Evolutionary conservation across 345 rosid genomes (phyloP).

Genomic region (Camelina laxa): DNA sequence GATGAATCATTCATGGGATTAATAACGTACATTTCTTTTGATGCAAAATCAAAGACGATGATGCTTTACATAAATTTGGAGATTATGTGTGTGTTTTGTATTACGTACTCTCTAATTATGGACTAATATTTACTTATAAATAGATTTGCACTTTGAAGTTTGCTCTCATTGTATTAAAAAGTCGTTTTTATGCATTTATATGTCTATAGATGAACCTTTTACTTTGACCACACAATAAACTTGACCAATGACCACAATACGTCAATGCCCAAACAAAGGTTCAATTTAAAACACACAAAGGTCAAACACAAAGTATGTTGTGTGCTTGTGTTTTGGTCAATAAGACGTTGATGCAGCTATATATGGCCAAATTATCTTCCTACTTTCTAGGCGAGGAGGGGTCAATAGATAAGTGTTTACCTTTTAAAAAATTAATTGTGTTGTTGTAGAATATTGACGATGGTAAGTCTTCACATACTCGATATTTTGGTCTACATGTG

Average conservation of each 20-base stretch:
- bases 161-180: neutral
- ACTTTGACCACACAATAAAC: constrained; percentile 30
- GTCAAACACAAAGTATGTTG: constrained; percentile 9
- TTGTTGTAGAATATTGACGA: constrained; percentile 16
- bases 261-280: constrained; percentile 2
- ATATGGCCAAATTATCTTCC: neutral
- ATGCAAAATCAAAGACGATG: too few relatives aligned
- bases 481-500: neutral
- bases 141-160: neutral
- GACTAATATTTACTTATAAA: neutral
- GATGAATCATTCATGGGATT: neutral
- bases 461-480: neutral
- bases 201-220: neutral
- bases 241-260: too few relatives aligned
- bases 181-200: neutral
- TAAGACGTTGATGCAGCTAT: neutral
- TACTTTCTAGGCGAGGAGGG: neutral
- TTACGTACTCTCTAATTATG: too few relatives aligned
- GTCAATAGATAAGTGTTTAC: constrained; percentile 10
- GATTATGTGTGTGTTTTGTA: too few relatives aligned
- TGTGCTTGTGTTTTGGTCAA: constrained; percentile 33
- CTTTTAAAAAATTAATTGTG: too few relatives aligned
- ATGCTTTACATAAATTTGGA: too few relatives aligned
- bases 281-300: neutral
- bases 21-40: neutral